Evolutionary conservation across 371 early-diverging fungal genomes (phyloP).

Genomic region (Choanephora cucurbitarum): DNA sequence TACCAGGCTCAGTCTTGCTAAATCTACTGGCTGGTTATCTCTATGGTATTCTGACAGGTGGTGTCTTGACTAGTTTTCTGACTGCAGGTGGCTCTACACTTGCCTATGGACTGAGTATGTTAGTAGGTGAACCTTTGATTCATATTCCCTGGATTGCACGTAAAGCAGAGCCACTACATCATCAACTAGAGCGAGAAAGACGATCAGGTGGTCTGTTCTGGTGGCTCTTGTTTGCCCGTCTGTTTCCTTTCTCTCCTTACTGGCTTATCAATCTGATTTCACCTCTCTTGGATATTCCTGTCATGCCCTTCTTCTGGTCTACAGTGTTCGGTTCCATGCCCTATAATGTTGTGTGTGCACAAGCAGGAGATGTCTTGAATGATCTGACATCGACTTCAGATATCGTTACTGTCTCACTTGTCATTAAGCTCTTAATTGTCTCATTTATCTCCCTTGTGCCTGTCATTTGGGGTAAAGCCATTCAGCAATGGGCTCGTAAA

Average conservation of each 20-base stretch:
- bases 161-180: constrained; percentile 30
- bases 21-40: constrained; percentile 49
- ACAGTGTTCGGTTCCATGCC: constrained; percentile 51
- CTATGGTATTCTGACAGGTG: constrained; percentile 40
- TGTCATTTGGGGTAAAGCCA: constrained; percentile 47
- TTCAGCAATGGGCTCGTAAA: constrained; percentile 29
- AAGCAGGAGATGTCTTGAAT: constrained; percentile 51
- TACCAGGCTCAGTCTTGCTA: constrained; percentile 50
- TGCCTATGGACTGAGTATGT: constrained; percentile 41
- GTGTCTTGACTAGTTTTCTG: constrained; percentile 44
- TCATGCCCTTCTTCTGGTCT: constrained; percentile 50
- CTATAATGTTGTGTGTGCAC: constrained; percentile 51
- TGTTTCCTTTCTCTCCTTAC: constrained; percentile 56
- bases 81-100: constrained; percentile 49
- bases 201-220: constrained; percentile 41
- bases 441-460: constrained; percentile 49
- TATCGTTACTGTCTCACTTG: constrained; percentile 39
- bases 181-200: constrained; percentile 35
- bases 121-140: constrained; percentile 51
- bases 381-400: constrained; percentile 52
- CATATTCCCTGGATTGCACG: constrained; percentile 44
- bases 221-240: constrained; percentile 50
- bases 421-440: constrained; percentile 45
- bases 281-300: constrained; percentile 46
- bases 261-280: constrained; percentile 57